A percentile compares a stretch with the other conserved stretches of the same genome.
Conservation (phyloP, 176 grass and related monocot species). For the Musa beccarii region DNA sequence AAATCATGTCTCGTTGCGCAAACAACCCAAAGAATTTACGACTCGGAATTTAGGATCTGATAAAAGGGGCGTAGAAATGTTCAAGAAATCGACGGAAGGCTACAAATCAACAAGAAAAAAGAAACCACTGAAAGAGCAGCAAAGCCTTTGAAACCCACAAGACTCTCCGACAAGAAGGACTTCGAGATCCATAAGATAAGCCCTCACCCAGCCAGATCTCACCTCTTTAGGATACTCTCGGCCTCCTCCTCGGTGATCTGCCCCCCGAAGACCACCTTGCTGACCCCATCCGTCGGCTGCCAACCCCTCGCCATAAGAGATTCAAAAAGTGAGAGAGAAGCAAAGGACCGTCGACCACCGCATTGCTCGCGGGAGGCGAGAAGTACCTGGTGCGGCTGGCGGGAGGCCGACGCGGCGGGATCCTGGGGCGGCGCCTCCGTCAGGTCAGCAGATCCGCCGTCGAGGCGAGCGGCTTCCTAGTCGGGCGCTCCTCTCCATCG, state of each 20-base stretch:
- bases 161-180: background rate
- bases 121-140: no score
- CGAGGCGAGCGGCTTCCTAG: slow-evolving; percentile 80
- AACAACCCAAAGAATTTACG: no score
- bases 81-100: no score
- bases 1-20: no score
- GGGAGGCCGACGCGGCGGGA: slow-evolving; percentile 26
- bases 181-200: background rate
- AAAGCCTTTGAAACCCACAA: no score
- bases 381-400: slow-evolving; percentile 54
- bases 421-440: slow-evolving; percentile 40
- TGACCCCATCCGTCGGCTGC: slow-evolving; percentile 85
- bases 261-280: slow-evolving; percentile 84
- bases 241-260: slow-evolving; percentile 90
- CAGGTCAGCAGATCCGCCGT: slow-evolving; percentile 93
- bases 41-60: no score
- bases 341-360: slow-evolving; percentile 5
- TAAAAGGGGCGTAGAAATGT: no score
- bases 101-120: no score
- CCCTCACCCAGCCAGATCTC: slow-evolving; percentile 20
- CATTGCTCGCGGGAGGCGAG: background rate
- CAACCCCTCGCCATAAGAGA: background rate
- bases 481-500: slow-evolving; percentile 86
- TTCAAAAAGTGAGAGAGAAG: background rate
- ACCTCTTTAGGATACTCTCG: slow-evolving; percentile 91